These are phyloP conservation scores for Jatropha podagrica DNA, from an alignment of 441 rosid genomes.

Conservation along the genomic window DNA sequence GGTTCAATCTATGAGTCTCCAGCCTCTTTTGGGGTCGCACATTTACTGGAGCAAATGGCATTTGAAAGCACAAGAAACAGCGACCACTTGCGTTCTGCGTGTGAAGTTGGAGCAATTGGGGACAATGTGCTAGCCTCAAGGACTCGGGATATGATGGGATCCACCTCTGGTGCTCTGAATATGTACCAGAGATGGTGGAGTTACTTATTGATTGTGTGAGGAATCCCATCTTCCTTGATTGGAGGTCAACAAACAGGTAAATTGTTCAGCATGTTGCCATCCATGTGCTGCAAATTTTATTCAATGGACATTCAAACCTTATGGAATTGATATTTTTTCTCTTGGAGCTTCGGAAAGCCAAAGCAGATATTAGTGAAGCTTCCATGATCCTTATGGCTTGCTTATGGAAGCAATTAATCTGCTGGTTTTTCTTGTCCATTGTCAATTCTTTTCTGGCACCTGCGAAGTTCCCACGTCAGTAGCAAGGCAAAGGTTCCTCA, in stretches of 20 bases:
- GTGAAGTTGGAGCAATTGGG: constrained; percentile 94
- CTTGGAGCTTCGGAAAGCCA: constrained; percentile 59
- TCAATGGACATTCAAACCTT: not conserved
- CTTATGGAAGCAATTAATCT: constrained; percentile 86
- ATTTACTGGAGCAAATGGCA: constrained; percentile 88
- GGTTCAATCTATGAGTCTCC: constrained; percentile 90
- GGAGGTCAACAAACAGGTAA: constrained; percentile 89
- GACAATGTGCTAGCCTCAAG: constrained; percentile 74
- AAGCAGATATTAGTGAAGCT: constrained; percentile 56
- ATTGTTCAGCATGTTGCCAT: not conserved
- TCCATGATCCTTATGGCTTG: constrained; percentile 66
- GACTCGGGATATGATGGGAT: constrained; percentile 83
- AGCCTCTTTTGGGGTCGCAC: constrained; percentile 64
- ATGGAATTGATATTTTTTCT: not conserved
- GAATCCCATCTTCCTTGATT: constrained; percentile 85
- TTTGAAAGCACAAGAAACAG: constrained; percentile 79
- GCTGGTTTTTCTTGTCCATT: constrained; percentile 72
- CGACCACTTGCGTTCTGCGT: constrained; percentile 68
- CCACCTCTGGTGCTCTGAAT: constrained; percentile 85
- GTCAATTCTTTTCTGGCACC: constrained; percentile 82
- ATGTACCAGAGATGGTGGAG: constrained; percentile 88
- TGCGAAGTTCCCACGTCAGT: not conserved
- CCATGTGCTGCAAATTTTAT: not conserved
- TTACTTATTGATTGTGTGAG: constrained; percentile 81
- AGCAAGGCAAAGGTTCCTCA: not conserved